Evolutionary conservation across 441 rosid species (phyloP), one percentile per base, ranked within the genome.

Genomic region (Geranium incanum): DNA sequence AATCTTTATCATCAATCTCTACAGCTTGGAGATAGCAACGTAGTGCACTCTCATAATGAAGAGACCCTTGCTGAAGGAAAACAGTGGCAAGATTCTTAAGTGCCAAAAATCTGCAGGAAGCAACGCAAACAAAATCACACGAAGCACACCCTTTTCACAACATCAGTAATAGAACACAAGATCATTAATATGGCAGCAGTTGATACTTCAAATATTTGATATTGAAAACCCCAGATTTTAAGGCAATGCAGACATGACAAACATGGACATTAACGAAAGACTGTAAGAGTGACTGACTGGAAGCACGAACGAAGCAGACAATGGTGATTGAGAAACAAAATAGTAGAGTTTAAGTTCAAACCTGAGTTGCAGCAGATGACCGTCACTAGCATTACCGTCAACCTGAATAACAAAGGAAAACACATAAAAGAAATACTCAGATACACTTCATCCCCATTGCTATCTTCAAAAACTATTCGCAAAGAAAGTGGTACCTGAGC

Each of bases 1-100:
- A 91, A 88, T 95, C 99, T 71, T 93, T 93, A 76, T 86, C 88
- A 81, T 95, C 99, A 74, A 95, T 87, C 85, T 95, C 99, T 74
- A 88, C 95, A 66, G 99, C 99, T 89, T 89, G 95, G 81, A 95
- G 97, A 85, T 95, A 93, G 80, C 98, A 95, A 65, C 76, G 86
- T 67, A 95, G 84, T 52, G 99, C 99, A 81, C 78, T 85, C 87
- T 95, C 96, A 82, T 89, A 78, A 81, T 91, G 88, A 72, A 79
- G 72, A 52, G 97, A 79, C 68, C 98, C 99, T 83, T 91, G 96
- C 80, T 89, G 94, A 78, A 95, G 93, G 81, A 88, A 89, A 81
- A 90, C 95, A 74, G 88, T 78, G 4, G 99, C 98, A 69, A 93
- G 97, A 73, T 95, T 95, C 85, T 91, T 95, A 84, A 95, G 78